These are phyloP conservation scores for Arachnopeziza araneosa DNA, from an alignment of 2,329 filamentous ascomycete genomes.

Conservation along the genomic window DNA sequence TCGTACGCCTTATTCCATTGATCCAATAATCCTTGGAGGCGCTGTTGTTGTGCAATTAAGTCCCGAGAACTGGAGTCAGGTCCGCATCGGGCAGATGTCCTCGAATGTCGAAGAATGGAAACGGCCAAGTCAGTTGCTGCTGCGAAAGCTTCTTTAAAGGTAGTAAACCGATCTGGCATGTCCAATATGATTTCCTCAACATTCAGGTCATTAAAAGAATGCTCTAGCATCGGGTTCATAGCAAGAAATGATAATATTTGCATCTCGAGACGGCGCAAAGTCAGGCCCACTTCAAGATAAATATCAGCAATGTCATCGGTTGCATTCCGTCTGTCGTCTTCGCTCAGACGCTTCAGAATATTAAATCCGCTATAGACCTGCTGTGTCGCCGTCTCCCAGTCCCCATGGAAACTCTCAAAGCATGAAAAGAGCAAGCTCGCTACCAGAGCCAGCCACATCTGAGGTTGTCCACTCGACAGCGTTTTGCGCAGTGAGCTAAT, in stretches of 20 bases:
- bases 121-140: constrained; percentile 7
- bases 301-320: constrained; percentile 7
- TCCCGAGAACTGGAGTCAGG: constrained; percentile 5
- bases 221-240: constrained; percentile 13
- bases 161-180: constrained; percentile 14
- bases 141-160: constrained; percentile 11
- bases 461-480: constrained; percentile 11
- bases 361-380: constrained; percentile 14
- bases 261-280: constrained; percentile 10
- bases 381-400: constrained; percentile 28
- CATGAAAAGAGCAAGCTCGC: constrained; percentile 56
- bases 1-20: constrained; percentile 12
- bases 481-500: constrained; percentile 41
- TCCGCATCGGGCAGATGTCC: constrained; percentile 8
- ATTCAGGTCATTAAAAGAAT: constrained; percentile 9
- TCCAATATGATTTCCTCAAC: constrained; percentile 4
- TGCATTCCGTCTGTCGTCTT: constrained; percentile 8
- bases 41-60: constrained; percentile 8
- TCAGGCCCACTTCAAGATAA: constrained; percentile 8
- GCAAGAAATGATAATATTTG: constrained; percentile 15
- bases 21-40: constrained; percentile 9
- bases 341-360: constrained; percentile 10
- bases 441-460: constrained; percentile 47
- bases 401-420: constrained; percentile 60
- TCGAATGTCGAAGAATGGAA: constrained; percentile 10